phyloP scores from a whole-genome alignment of 2,329 filamentous ascomycete genomes.

The Piedraia hortae region DNA sequence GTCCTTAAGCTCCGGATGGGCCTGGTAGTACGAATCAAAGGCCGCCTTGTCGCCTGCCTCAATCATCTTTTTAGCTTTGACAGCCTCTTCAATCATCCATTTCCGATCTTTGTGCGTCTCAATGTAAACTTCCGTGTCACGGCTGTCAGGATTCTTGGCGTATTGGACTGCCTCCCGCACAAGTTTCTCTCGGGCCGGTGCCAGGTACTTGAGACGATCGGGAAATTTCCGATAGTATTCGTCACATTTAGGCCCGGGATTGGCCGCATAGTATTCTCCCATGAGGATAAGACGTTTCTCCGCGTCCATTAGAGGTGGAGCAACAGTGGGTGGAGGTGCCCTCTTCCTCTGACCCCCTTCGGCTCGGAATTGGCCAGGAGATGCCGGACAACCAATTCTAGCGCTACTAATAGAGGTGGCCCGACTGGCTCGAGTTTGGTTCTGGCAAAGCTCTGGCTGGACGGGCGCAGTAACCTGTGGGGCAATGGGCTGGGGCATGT shows the following conservation, averaged over 20 bases:
- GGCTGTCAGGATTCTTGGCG: not conserved
- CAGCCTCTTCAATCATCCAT: conserved; percentile 3
- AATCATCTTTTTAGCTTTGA: conserved; percentile 2
- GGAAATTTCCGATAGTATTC: conserved; percentile 1
- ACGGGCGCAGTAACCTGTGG: no score
- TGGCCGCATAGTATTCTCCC: conserved; percentile 2
- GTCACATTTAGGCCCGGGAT: conserved; percentile 2
- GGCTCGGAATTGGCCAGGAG: not conserved
- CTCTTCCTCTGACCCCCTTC: not conserved
- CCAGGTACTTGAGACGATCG: conserved; percentile 1
- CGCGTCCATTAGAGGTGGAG: not conserved
- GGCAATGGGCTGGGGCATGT: no score
- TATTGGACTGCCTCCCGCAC: conserved; percentile 1
- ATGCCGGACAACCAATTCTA: not conserved
- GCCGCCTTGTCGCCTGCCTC: conserved; percentile 1
- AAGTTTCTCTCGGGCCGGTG: not conserved
- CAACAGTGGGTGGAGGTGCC: not conserved
- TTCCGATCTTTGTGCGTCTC: conserved; percentile 1
- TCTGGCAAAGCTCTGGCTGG: not conserved
- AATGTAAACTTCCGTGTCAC: conserved; percentile 1
- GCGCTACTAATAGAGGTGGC: not conserved
- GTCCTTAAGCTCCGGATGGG: conserved; percentile 1
- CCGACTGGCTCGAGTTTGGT: not conserved
- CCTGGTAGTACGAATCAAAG: conserved; percentile 1
- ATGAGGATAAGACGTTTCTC: not conserved